Evolutionary conservation across 768 basidiomycete species (phyloP).

Genomic region (Amanita exitialis): DNA sequence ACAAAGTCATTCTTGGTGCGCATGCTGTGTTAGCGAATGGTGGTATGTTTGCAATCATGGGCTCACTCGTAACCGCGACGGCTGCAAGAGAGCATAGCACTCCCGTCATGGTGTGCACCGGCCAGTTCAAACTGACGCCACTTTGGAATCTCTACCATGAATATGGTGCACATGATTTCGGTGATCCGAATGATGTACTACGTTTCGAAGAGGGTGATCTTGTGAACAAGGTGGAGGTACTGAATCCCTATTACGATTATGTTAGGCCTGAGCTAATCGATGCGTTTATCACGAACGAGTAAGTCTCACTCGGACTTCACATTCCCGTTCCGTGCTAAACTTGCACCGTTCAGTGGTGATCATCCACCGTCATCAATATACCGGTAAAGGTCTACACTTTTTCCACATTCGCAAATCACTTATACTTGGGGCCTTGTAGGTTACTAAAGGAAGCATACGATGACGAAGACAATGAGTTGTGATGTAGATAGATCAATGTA

Average conservation of each 20-base stretch:
- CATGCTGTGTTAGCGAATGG: slow-evolving; percentile 97
- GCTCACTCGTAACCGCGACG: slow-evolving; percentile 75
- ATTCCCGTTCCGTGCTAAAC: slow-evolving; percentile 7
- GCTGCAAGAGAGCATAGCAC: slow-evolving; percentile 87
- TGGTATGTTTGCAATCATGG: slow-evolving; percentile 85
- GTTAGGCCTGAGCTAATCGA: slow-evolving; percentile 88
- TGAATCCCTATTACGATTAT: slow-evolving; percentile 97
- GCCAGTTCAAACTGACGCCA: slow-evolving; percentile 95
- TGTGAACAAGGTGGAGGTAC: slow-evolving; percentile 82
- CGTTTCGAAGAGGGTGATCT: slow-evolving; percentile 73
- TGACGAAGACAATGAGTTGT: slow-evolving; percentile 86
- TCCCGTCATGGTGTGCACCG: slow-evolving; percentile 88
- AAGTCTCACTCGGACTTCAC: slow-evolving; percentile 26
- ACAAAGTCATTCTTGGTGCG: slow-evolving; percentile 91
- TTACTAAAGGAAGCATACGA: slow-evolving; percentile 93
- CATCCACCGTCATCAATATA: slow-evolving; percentile 94
- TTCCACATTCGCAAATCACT: neutral
- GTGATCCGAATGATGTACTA: slow-evolving; percentile 49
- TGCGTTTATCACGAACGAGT: slow-evolving; percentile 97
- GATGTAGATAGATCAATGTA: slow-evolving; percentile 19
- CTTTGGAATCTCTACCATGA: slow-evolving; percentile 84
- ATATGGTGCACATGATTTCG: slow-evolving; percentile 77
- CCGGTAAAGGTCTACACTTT: slow-evolving; percentile 37
- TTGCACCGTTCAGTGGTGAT: slow-evolving; percentile 57
- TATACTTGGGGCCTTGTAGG: slow-evolving; percentile 24